Conservation (phyloP, 164 flowering plant genomes). For the Dillenia suffruticosa region DNA sequence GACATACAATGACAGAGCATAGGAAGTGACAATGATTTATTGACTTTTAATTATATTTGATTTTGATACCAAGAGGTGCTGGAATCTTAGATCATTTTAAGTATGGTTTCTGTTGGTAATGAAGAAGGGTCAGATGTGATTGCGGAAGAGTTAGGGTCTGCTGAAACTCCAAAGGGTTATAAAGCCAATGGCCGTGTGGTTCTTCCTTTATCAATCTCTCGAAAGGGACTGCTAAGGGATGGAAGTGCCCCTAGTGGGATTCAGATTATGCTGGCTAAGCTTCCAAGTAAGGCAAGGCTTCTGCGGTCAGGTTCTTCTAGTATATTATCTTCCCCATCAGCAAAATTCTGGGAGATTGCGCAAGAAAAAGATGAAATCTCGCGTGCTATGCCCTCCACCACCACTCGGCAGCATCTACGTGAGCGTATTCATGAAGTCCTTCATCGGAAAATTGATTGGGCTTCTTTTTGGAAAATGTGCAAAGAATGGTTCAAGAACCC, state of each 20-base stretch:
- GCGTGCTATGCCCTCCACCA: constrained; percentile 49
- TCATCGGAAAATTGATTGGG: constrained; percentile 54
- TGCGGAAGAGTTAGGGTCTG: neutral
- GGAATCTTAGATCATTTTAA: neutral
- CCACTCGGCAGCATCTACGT: constrained; percentile 30
- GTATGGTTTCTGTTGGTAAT: neutral
- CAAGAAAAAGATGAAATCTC: constrained; percentile 58
- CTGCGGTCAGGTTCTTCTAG: constrained; percentile 31
- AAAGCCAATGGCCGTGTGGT: constrained; percentile 13
- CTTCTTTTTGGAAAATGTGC: constrained; percentile 32
- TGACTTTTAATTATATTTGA: too few species aligned
- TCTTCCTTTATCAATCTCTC: constrained; percentile 30
- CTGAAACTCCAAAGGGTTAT: constrained; percentile 4
- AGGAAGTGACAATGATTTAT: too few species aligned
- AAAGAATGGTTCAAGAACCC: constrained; percentile 79
- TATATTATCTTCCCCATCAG: constrained; percentile 41
- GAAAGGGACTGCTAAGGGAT: constrained; percentile 21
- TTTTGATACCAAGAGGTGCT: too few species aligned
- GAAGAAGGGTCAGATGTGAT: neutral
- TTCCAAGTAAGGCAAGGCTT: constrained; percentile 20
- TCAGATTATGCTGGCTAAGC: constrained; percentile 1
- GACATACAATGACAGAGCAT: too few species aligned
- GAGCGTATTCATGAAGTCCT: constrained; percentile 40
- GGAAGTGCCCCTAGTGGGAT: constrained; percentile 12
- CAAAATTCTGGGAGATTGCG: constrained; percentile 49